Conservation (phyloP, 345 rosid genomes). For the Salix udensis region DNA sequence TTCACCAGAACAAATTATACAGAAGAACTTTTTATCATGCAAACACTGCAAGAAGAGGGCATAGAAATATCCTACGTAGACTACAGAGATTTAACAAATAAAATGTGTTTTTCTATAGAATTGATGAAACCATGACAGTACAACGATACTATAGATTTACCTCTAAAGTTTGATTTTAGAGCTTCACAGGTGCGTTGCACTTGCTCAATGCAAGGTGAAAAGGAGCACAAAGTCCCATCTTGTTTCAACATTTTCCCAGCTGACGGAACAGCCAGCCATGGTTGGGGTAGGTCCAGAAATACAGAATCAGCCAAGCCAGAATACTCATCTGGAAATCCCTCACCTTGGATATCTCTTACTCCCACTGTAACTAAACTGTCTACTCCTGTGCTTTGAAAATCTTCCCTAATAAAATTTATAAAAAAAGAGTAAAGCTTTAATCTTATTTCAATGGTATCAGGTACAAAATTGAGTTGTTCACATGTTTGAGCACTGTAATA, state of each 20-base stretch:
- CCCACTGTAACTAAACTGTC: conserved; percentile 68
- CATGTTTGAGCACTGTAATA: no score
- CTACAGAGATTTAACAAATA: no score
- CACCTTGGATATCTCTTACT: conserved; percentile 86
- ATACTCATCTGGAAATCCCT: conserved; percentile 78
- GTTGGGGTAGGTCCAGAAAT: conserved; percentile 84
- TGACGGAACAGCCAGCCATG: conserved; percentile 77
- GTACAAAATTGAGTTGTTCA: no score
- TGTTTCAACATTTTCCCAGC: conserved; percentile 79
- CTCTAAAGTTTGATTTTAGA: conserved; percentile 63
- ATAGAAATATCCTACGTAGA: no score
- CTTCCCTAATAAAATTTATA: conserved; percentile 49
- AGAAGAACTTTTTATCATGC: no score
- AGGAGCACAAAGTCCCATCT: conserved; percentile 78
- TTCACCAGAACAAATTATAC: no score
- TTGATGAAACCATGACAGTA: no score
- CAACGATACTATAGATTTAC: conserved; percentile 22
- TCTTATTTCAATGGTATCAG: no score
- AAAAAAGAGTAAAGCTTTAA: neutral
- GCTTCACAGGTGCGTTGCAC: conserved; percentile 84
- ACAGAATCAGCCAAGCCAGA: conserved; percentile 60
- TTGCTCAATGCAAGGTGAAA: conserved; percentile 97
- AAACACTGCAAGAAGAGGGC: no score
- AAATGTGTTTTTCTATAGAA: no score
- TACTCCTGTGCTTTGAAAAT: conserved; percentile 74